Conservation (phyloP, 495 filamentous ascomycete genomes). For the Xylaria telfairii region DNA sequence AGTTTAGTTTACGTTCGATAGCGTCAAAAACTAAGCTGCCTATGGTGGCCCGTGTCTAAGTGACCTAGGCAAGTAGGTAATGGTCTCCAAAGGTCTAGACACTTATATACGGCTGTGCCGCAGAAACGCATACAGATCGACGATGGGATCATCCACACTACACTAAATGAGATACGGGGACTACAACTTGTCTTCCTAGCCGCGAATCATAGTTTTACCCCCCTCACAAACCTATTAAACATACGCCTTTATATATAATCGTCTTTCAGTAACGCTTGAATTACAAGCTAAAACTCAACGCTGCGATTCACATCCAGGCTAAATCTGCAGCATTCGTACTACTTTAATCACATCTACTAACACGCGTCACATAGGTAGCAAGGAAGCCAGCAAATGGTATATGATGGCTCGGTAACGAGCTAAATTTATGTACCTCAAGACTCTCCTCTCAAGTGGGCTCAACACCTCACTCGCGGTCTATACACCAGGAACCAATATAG, state of each 20-base stretch:
- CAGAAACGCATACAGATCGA: not conserved
- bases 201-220: not conserved
- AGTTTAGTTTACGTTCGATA: too few relatives aligned
- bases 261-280: not conserved
- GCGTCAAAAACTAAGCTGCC: not conserved
- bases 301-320: not conserved
- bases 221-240: not conserved
- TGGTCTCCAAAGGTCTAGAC: not conserved
- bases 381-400: not conserved
- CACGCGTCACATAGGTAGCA: not conserved
- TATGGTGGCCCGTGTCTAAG: not conserved
- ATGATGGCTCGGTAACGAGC: not conserved
- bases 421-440: conserved; percentile 5
- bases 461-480: conserved; percentile 1
- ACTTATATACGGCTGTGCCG: not conserved
- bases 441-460: not conserved
- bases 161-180: not conserved
- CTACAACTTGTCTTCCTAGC: not conserved
- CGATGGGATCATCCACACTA: not conserved
- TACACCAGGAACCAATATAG: not conserved
- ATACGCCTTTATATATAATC: not conserved
- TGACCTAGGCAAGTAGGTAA: not conserved
- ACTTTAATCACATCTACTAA: not conserved
- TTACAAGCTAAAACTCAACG: not conserved
- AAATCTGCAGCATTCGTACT: not conserved